A percentile compares a stretch with the other conserved stretches of the same genome.
These are phyloP conservation scores for Fusarium sp. DNA, from an alignment of 2,329 filamentous ascomycete species.

Conservation along the genomic window DNA sequence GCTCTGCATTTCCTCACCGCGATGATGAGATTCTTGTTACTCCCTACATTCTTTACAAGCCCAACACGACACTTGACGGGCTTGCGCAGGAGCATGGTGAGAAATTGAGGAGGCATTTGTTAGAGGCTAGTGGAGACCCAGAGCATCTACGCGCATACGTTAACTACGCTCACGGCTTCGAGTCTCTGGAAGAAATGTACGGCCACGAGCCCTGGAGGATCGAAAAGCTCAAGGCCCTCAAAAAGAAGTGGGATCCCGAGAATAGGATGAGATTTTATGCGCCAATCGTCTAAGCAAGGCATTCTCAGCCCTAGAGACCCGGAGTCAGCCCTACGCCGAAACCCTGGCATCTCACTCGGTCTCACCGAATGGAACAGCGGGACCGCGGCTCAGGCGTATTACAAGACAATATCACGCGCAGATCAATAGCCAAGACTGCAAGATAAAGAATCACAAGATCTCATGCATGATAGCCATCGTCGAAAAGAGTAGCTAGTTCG, in stretches of 20 bases:
- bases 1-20: constrained; percentile 27
- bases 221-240: constrained; percentile 55
- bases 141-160: constrained; percentile 25
- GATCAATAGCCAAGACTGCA: not conserved
- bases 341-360: not conserved
- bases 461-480: not conserved
- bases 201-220: constrained; percentile 50
- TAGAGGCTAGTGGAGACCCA: constrained; percentile 14
- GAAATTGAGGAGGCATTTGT: constrained; percentile 6
- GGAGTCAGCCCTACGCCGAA: constrained; percentile 2
- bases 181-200: constrained; percentile 16
- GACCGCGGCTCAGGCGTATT: too few species aligned
- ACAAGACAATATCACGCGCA: not conserved
- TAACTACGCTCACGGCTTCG: constrained; percentile 32
- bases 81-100: constrained; percentile 21
- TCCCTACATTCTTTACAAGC: constrained; percentile 19
- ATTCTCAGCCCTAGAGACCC: not conserved
- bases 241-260: constrained; percentile 58
- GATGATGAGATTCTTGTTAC: constrained; percentile 22
- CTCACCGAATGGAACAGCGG: not conserved
- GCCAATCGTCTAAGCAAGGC: constrained; percentile 29
- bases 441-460: not conserved
- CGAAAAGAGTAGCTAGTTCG: not conserved
- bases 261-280: constrained; percentile 43
- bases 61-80: constrained; percentile 13